Evolutionary conservation across 768 basidiomycete species (phyloP), one percentile per base, ranked within the genome.

Genomic region (Butyriboletus loyo): DNA sequence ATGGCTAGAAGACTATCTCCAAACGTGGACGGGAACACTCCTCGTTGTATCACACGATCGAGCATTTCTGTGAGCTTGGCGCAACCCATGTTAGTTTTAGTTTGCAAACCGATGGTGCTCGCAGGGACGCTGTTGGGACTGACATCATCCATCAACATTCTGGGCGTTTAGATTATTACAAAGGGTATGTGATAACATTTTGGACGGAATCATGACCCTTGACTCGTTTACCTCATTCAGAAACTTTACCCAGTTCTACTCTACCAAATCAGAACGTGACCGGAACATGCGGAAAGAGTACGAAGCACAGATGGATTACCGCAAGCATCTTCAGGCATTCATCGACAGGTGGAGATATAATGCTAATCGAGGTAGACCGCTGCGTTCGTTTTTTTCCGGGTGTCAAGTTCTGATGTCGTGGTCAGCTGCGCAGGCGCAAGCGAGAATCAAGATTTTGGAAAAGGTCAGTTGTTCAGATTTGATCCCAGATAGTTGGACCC

Each of bases 291-390:
- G 83, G 37, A 94, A 93, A 72, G 96, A 98, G 69, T 99, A 98
- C 70, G 96, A 98, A 31, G 77, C 92, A 0, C 97, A 99, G 71
- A 85, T 97, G 82, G 87, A 89, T 10, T 98, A 98, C 67, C 82
- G 97, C 50, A 89, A 89, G 63, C 92, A 97, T 74, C 73, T 98
- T 28, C 96, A 98, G 67, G 94, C 96, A 0, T 99, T 97, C 75
- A 98, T 99, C 61, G 97, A 98, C 63, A 80, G 93, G 48, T 99
- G 97, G 97, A 79, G 96, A 62, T 98, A 98, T 72, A 98, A 98
- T 61, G 94, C 94, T 52, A 96, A 96, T 68, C 81, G 95, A 62
- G 88, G 87, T 81, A 70, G 54, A 70, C 54, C n/a, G 19, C 25
- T 31, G 17, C 8, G 9, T 35, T 52, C 43, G n/a, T 25, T 6